Percentiles rank a stretch among this genome's conserved stretches.
Conservation (phyloP, 2,329 filamentous ascomycete genomes). For the Colletotrichum sp. region DNA sequence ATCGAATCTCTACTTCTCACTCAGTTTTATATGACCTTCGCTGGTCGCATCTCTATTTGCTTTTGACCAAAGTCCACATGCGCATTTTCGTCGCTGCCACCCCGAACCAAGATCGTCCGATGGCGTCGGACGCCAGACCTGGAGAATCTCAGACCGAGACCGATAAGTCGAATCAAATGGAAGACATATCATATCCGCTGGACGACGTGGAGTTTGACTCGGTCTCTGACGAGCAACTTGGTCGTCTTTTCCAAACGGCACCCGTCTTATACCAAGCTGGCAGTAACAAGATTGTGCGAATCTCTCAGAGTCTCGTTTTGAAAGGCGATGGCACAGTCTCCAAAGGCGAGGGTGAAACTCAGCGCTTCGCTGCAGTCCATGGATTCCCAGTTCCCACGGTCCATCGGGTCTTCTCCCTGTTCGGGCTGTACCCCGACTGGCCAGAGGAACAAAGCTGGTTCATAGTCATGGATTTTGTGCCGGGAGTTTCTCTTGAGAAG, state of each 20-base stretch:
- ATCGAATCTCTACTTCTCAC: too few relatives aligned
- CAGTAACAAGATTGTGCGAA: neutral
- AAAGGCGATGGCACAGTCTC: neutral
- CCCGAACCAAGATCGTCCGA: too few relatives aligned
- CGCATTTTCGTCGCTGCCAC: too few relatives aligned
- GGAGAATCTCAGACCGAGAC: fast-evolving
- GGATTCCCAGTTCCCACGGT: neutral
- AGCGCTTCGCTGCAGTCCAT: neutral
- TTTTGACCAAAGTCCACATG: too few relatives aligned
- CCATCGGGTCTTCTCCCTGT: neutral
- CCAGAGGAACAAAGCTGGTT: neutral
- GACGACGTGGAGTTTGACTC: neutral
- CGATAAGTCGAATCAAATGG: fast-evolving
- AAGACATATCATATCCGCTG: neutral
- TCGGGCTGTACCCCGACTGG: neutral
- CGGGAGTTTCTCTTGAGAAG: neutral
- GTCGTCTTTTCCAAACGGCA: neutral
- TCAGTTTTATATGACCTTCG: too few relatives aligned
- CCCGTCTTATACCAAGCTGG: neutral
- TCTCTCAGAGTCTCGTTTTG: neutral
- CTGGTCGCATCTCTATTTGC: too few relatives aligned
- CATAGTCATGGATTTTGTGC: neutral
- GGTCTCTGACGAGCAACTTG: neutral
- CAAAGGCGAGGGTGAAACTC: neutral
- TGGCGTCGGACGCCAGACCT: fast-evolving